Evolutionary conservation across 1,284 basidiomycete species (phyloP).

Genomic region (Cerrena zonata): DNA sequence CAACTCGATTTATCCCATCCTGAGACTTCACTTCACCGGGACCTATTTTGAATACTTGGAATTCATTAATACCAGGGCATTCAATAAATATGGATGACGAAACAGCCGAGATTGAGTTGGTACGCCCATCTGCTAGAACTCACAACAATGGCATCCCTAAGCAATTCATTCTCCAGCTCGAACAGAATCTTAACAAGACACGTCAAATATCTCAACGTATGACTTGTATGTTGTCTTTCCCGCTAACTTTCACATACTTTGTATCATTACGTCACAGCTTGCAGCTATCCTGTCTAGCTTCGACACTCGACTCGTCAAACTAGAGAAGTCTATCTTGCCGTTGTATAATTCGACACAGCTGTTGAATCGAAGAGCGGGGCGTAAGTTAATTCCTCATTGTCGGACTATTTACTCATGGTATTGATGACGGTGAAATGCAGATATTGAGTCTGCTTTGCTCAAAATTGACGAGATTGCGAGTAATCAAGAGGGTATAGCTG

Average conservation of each 20-base stretch:
- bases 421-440: constrained; percentile 40
- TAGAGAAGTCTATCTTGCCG: constrained; percentile 76
- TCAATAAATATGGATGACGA: constrained; percentile 60
- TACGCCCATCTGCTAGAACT: constrained; percentile 25
- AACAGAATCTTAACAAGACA: constrained; percentile 80
- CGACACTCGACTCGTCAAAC: constrained; percentile 67
- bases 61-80: not conserved
- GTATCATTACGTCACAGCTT: constrained; percentile 35
- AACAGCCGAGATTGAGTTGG: constrained; percentile 71
- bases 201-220: constrained; percentile 75
- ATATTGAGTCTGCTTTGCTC: constrained; percentile 69
- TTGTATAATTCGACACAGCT: constrained; percentile 69
- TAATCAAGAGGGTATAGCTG: constrained; percentile 68
- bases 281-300: constrained; percentile 73
- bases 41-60: not conserved
- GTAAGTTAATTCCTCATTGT: constrained; percentile 34
- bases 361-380: constrained; percentile 63
- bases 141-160: not conserved
- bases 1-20: no score
- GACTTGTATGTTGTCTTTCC: constrained; percentile 53
- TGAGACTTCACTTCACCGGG: no score
- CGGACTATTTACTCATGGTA: constrained; percentile 1
- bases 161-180: constrained; percentile 48
- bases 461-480: constrained; percentile 75
- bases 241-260: constrained; percentile 2